These are phyloP conservation scores for Cymodocea nodosa DNA, from an alignment of 116 monocot genomes.

Conservation along the genomic window DNA sequence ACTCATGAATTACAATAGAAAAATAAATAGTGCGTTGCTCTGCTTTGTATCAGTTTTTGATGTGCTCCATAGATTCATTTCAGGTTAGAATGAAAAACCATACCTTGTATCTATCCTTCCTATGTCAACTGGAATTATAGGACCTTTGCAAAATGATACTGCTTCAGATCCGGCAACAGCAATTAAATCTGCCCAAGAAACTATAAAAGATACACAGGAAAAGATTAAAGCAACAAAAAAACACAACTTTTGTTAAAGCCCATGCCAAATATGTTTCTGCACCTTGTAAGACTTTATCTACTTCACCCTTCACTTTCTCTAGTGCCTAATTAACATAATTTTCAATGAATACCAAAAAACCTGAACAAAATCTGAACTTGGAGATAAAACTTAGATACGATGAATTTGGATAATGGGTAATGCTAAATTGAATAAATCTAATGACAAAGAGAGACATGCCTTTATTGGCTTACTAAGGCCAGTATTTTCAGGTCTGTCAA, in stretches of 20 bases:
- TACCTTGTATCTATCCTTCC: conserved; percentile 72
- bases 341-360: too few relatives aligned
- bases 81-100: background rate
- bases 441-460: conserved; percentile 17
- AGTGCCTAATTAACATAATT: conserved; percentile 30
- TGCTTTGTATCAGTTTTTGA: too few relatives aligned
- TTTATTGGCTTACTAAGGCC: conserved; percentile 61
- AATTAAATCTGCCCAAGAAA: conserved; percentile 92
- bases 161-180: conserved; percentile 83
- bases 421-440: background rate
- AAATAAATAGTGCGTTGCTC: background rate
- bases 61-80: too few relatives aligned
- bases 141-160: conserved; percentile 74
- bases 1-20: too few relatives aligned
- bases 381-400: background rate
- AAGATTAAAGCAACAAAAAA: background rate
- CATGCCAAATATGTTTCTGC: background rate
- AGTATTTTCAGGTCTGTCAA: conserved; percentile 90
- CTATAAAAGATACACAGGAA: conserved; percentile 16
- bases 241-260: background rate
- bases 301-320: conserved; percentile 55
- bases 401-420: background rate
- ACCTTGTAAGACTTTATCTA: conserved; percentile 51
- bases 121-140: conserved; percentile 53
- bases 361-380: background rate